Percentiles rank a stretch among this genome's conserved stretches.
Evolutionary conservation across 2,329 filamentous ascomycete species (phyloP).

Genomic region (Leptographium flavum): DNA sequence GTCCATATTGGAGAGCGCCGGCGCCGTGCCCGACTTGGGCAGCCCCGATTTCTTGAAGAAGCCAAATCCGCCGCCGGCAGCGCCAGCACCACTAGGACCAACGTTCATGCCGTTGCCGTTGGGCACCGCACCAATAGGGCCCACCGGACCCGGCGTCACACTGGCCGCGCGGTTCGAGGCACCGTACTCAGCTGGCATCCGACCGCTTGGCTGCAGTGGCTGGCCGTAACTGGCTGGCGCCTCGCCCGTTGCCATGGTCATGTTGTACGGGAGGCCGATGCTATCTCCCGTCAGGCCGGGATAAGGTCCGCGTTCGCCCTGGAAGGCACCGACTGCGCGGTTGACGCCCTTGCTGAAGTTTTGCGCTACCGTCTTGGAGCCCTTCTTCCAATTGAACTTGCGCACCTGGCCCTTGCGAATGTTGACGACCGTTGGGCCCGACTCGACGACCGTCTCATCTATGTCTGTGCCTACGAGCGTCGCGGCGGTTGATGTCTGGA

Average conservation of each 20-base stretch:
- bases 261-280: conserved; percentile 58
- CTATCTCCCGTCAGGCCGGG: conserved; percentile 44
- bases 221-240: conserved; percentile 21
- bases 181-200: conserved; percentile 10
- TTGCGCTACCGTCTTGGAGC: conserved; percentile 83
- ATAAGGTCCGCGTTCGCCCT: conserved; percentile 38
- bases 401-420: conserved; percentile 88
- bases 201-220: conserved; percentile 16
- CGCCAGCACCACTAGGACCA: conserved; percentile 11
- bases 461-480: conserved; percentile 47
- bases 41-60: conserved; percentile 49
- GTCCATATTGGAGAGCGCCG: conserved; percentile 3
- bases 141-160: neutral
- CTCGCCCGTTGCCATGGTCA: conserved; percentile 44
- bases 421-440: conserved; percentile 84
- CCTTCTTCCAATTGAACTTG: conserved; percentile 99
- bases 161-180: neutral
- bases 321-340: conserved; percentile 68
- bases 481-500: conserved; percentile 38
- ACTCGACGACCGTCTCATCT: conserved; percentile 52
- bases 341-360: conserved; percentile 91
- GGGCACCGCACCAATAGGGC: neutral
- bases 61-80: conserved; percentile 43
- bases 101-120: neutral
- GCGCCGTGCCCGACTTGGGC: conserved; percentile 35